These are phyloP conservation scores for Starmerella bombicola DNA, from an alignment of 805 yeast species.

Conservation along the genomic window DNA sequence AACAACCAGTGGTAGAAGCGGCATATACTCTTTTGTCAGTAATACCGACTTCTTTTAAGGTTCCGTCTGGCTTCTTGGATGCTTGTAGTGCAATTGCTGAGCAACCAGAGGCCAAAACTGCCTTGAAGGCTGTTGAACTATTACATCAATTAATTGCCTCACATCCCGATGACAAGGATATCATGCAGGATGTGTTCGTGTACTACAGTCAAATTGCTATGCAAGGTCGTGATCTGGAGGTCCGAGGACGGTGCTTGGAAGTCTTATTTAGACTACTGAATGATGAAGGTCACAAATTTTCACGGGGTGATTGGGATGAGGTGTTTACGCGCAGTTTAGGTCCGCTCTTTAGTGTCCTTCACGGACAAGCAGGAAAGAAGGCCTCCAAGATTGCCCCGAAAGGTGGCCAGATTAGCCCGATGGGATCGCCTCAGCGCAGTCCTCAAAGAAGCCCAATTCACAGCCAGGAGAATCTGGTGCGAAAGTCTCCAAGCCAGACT, in stretches of 20 bases:
- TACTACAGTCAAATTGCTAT: conserved; percentile 81
- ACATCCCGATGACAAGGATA: conserved; percentile 15
- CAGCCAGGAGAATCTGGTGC: not conserved
- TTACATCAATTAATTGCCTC: conserved; percentile 36
- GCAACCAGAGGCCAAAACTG: conserved; percentile 61
- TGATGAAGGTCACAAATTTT: conserved; percentile 67
- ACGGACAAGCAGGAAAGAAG: conserved; percentile 32
- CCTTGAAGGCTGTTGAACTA: conserved; percentile 69
- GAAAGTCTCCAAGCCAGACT: not conserved
- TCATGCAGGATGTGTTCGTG: conserved; percentile 38
- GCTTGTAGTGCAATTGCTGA: conserved; percentile 74
- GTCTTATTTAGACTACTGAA: conserved; percentile 70
- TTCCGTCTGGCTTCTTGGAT: conserved; percentile 38
- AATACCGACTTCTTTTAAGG: conserved; percentile 29
- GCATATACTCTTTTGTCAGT: conserved; percentile 15
- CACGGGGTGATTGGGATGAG: conserved; percentile 65
- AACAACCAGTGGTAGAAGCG: conserved; percentile 9
- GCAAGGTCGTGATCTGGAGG: conserved; percentile 90
- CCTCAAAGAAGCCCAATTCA: not conserved
- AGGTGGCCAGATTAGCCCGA: conserved; percentile 23
- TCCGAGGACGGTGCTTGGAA: conserved; percentile 75
- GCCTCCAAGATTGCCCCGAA: conserved; percentile 35
- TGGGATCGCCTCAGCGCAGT: not conserved
- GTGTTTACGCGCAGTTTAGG: conserved; percentile 67
- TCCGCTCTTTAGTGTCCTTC: conserved; percentile 79